phyloP scores from a whole-genome alignment of 768 basidiomycete genomes.

The Kwoniella heveanensis region DNA sequence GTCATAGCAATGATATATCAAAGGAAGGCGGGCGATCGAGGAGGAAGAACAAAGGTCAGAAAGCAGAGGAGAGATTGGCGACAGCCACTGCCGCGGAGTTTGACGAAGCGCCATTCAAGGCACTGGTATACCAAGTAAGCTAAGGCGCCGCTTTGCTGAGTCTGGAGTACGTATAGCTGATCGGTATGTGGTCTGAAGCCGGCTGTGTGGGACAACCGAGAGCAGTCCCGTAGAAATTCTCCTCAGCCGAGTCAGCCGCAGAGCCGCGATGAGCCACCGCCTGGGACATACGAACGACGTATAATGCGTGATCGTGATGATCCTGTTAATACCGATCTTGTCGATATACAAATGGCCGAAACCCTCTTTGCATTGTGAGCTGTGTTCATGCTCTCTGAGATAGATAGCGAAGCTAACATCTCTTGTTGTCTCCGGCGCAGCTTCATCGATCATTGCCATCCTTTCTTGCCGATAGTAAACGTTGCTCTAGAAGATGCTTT shows the following conservation, averaged over 20 bases:
- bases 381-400: too few species aligned
- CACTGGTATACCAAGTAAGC: slow-evolving; percentile 41
- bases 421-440: too few species aligned
- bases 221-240: slow-evolving; percentile 37
- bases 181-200: slow-evolving; percentile 16
- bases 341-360: slow-evolving; percentile 34
- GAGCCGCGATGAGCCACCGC: slow-evolving; percentile 30
- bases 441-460: slow-evolving; percentile 44
- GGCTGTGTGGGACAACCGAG: slow-evolving; percentile 43
- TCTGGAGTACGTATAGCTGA: background rate
- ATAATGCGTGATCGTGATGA: slow-evolving; percentile 32
- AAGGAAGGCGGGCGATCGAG: slow-evolving; percentile 3
- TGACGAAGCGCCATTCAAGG: slow-evolving; percentile 42
- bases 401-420: too few species aligned
- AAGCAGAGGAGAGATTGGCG: slow-evolving; percentile 36
- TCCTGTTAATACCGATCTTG: slow-evolving; percentile 37
- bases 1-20: slow-evolving; percentile 7
- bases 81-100: slow-evolving; percentile 33
- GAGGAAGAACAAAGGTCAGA: slow-evolving; percentile 31
- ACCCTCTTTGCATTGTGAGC: slow-evolving; percentile 40
- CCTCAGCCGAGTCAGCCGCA: slow-evolving; percentile 27
- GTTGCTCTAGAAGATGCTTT: slow-evolving; percentile 36
- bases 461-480: slow-evolving; percentile 46
- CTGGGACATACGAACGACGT: slow-evolving; percentile 16
- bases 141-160: background rate